Evolutionary conservation across 2,329 filamentous ascomycete species (phyloP).

Genomic region (Monilinia polystroma): DNA sequence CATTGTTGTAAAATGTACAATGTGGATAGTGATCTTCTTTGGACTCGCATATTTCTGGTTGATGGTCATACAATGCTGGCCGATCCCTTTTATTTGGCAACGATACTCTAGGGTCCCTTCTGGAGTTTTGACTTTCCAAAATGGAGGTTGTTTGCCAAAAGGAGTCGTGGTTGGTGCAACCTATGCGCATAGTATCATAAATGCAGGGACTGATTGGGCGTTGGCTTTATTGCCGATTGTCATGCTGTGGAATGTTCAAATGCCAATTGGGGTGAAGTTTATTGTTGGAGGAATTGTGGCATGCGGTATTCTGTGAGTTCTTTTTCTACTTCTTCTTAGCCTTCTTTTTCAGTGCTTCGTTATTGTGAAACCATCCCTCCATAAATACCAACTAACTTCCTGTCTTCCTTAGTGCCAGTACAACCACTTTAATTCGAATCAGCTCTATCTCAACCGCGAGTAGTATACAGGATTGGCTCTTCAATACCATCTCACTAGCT

Average conservation of each 20-base stretch:
- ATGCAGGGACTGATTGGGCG: not conserved
- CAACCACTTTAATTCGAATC: not conserved
- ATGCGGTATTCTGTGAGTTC: conserved; percentile 1
- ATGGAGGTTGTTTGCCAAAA: not conserved
- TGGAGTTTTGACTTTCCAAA: not conserved
- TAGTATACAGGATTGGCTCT: not conserved
- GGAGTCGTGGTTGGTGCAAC: not conserved
- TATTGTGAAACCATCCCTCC: not conserved
- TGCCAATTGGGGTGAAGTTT: not conserved
- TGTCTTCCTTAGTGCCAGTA: not conserved
- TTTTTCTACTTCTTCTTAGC: not conserved
- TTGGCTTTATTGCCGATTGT: conserved; percentile 1
- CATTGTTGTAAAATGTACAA: not conserved
- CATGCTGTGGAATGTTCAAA: conserved; percentile 1
- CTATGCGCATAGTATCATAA: not conserved
- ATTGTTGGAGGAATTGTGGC: not conserved
- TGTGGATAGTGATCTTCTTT: conserved; percentile 6
- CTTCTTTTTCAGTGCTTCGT: too few relatives aligned
- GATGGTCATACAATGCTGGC: not conserved
- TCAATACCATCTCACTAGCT: not conserved
- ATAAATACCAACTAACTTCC: not conserved
- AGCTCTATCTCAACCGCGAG: not conserved
- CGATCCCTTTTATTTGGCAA: not conserved
- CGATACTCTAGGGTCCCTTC: not conserved
- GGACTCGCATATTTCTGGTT: conserved; percentile 2